Evolutionary conservation across 495 filamentous ascomycete species (phyloP).

Genomic region (Aspergillus incahuasiensis): DNA sequence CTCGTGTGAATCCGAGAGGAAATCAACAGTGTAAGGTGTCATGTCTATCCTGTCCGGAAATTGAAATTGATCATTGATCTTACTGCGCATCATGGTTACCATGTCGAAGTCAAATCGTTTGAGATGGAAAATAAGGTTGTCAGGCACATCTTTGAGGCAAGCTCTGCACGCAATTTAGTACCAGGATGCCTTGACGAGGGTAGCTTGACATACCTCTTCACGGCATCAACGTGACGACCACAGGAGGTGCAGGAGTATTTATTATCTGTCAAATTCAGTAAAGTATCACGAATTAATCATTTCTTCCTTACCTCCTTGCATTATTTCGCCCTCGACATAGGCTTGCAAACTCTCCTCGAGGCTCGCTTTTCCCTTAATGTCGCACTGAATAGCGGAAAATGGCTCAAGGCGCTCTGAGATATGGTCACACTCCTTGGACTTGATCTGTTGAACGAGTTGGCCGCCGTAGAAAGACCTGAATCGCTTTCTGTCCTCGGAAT

Average conservation of each 20-base stretch:
- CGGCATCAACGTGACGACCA: conserved; percentile 85
- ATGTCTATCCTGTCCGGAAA: conserved; percentile 87
- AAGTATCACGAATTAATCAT: conserved; percentile 18
- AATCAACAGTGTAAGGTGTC: conserved; percentile 80
- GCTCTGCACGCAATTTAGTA: conserved; percentile 34
- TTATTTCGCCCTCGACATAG: conserved; percentile 92
- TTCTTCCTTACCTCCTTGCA: conserved; percentile 61
- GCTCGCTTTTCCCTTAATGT: conserved; percentile 85
- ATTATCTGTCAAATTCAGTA: conserved; percentile 58
- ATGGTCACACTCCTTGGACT: conserved; percentile 89
- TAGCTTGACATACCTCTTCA: conserved; percentile 61
- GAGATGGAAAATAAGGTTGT: conserved; percentile 92
- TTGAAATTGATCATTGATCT: conserved; percentile 92
- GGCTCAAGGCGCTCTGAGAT: conserved; percentile 86
- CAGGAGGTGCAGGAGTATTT: conserved; percentile 96
- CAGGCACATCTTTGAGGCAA: conserved; percentile 87
- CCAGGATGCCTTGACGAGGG: not conserved
- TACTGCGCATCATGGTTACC: conserved; percentile 74
- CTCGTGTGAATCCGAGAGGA: conserved; percentile 63
- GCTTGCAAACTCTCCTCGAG: conserved; percentile 86
- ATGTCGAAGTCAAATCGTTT: conserved; percentile 97
- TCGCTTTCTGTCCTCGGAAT: conserved; percentile 60
- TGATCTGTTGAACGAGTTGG: conserved; percentile 89
- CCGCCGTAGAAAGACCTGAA: conserved; percentile 89
- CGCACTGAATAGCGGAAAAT: conserved; percentile 94